These are phyloP conservation scores for Cylindrotheca closterium DNA, from an alignment of 108 stramenopile genomes.

Conservation along the genomic window DNA sequence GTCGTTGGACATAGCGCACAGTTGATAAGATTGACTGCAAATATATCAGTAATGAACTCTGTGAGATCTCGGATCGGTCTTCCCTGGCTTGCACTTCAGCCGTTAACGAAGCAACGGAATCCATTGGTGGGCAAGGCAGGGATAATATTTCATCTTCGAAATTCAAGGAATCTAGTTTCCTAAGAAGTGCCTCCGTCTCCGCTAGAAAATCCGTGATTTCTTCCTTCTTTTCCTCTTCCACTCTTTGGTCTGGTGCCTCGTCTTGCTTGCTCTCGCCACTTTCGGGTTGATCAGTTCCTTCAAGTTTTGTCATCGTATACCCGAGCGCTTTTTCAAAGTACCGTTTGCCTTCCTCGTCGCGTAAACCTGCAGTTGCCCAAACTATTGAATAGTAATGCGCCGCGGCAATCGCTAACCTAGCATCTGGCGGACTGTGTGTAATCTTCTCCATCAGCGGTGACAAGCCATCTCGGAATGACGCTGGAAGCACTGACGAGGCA, in stretches of 20 bases:
- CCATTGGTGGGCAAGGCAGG: slow-evolving; percentile 5
- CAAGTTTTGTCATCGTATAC: slow-evolving; percentile 28
- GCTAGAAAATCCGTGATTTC: slow-evolving; percentile 29
- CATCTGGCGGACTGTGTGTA: slow-evolving; percentile 71
- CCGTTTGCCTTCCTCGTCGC: slow-evolving; percentile 66
- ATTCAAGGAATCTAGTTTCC: slow-evolving; percentile 34
- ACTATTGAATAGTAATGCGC: slow-evolving; percentile 72
- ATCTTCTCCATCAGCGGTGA: slow-evolving; percentile 24
- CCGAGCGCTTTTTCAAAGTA: slow-evolving; percentile 69
- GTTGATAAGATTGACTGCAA: slow-evolving; percentile 85
- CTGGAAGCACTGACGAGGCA: slow-evolving; percentile 34
- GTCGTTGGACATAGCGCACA: slow-evolving; percentile 86
- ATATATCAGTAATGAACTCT: slow-evolving; percentile 74
- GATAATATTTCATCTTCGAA: slow-evolving; percentile 29
- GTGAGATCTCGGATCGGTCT: slow-evolving; percentile 27
- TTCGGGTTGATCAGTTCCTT: slow-evolving; percentile 3
- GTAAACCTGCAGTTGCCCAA: slow-evolving; percentile 66
- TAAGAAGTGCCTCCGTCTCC: slow-evolving; percentile 39
- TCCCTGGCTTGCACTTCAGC: background rate
- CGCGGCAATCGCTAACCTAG: slow-evolving; percentile 82
- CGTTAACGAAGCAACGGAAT: background rate
- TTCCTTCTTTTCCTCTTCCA: slow-evolving; percentile 58
- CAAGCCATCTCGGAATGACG: slow-evolving; percentile 22
- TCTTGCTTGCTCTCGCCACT: background rate
- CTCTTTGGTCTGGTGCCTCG: background rate